A percentile compares a stretch with the other conserved stretches of the same genome.
Conservation (phyloP, 768 basidiomycete genomes). For the Lactifluus echinatus region DNA sequence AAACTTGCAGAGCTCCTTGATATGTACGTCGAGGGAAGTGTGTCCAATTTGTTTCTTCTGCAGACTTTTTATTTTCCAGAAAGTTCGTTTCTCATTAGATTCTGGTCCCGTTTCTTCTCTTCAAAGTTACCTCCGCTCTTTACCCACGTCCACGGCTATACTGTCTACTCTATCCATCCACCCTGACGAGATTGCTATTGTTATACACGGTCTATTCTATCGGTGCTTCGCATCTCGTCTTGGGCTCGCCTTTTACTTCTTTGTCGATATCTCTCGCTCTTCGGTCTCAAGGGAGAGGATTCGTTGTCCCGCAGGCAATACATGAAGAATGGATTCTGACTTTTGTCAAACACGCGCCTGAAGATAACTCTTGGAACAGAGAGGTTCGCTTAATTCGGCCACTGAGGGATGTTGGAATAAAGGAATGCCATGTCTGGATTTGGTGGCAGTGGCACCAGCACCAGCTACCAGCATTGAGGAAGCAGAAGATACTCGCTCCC, state of each 20-base stretch:
- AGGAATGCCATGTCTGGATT: constrained; percentile 70
- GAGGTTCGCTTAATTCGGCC: constrained; percentile 53
- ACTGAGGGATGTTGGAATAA: constrained; percentile 63
- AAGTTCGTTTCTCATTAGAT: constrained; percentile 11
- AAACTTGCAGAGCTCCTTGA: constrained; percentile 32
- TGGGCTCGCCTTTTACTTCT: constrained; percentile 74
- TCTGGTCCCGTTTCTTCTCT: constrained; percentile 28
- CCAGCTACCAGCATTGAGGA: constrained; percentile 43
- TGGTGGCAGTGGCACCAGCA: no score
- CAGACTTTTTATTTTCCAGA: no score
- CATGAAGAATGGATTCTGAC: constrained; percentile 59
- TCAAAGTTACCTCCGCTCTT: constrained; percentile 46
- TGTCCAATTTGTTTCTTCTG: not conserved
- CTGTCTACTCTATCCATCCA: constrained; percentile 45
- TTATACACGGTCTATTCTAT: constrained; percentile 53
- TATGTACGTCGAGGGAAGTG: constrained; percentile 43
- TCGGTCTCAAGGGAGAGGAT: constrained; percentile 74
- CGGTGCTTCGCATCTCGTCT: constrained; percentile 63
- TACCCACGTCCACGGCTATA: constrained; percentile 70
- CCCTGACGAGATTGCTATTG: constrained; percentile 62
- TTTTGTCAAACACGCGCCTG: constrained; percentile 10
- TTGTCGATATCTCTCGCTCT: constrained; percentile 68
- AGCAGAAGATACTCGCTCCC: constrained; percentile 36
- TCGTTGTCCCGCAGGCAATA: constrained; percentile 55
- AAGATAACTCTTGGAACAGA: constrained; percentile 11